A percentile compares a stretch with the other conserved stretches of the same genome.
These are phyloP conservation scores for Psilocybe sp. DNA, from an alignment of 768 basidiomycete species.

Conservation along the genomic window DNA sequence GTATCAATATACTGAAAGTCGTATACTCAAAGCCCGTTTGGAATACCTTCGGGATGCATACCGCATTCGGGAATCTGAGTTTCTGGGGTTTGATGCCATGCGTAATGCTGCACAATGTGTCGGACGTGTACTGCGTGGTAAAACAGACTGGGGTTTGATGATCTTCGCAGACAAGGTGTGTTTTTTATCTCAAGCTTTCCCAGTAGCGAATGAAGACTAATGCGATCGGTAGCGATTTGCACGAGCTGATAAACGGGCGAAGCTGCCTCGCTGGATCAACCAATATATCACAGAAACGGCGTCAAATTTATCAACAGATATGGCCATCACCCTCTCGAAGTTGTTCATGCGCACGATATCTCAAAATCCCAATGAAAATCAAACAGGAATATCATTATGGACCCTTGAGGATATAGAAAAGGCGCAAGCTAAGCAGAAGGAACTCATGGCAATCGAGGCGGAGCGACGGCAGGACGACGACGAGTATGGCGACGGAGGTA, in stretches of 20 bases:
- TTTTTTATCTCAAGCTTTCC: neutral
- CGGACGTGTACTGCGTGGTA: conserved; percentile 94
- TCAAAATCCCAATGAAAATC: conserved; percentile 94
- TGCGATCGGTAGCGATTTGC: conserved; percentile 69
- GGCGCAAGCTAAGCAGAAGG: conserved; percentile 79
- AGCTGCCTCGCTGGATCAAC: conserved; percentile 98
- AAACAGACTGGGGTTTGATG: conserved; percentile 99
- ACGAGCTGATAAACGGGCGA: conserved; percentile 88
- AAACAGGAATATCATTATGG: conserved; percentile 94
- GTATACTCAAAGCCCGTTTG: conserved; percentile 93
- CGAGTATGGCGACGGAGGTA: conserved; percentile 66
- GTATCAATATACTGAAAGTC: conserved; percentile 97
- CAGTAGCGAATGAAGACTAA: neutral
- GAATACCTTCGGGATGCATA: conserved; percentile 99
- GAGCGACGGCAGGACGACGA: conserved; percentile 50
- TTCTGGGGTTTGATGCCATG: conserved; percentile 99
- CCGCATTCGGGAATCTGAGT: conserved; percentile 97
- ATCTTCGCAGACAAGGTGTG: conserved; percentile 95
- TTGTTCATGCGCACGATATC: conserved; percentile 98
- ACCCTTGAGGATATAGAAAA: conserved; percentile 88
- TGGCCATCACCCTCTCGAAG: conserved; percentile 93
- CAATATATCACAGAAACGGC: conserved; percentile 99
- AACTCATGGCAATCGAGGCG: conserved; percentile 45
- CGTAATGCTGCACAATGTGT: conserved; percentile 99
- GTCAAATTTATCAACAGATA: conserved; percentile 96